Evolutionary conservation across 2,329 filamentous ascomycete species (phyloP), one percentile per base, ranked within the genome.

Genomic region (Orbilia javanica): DNA sequence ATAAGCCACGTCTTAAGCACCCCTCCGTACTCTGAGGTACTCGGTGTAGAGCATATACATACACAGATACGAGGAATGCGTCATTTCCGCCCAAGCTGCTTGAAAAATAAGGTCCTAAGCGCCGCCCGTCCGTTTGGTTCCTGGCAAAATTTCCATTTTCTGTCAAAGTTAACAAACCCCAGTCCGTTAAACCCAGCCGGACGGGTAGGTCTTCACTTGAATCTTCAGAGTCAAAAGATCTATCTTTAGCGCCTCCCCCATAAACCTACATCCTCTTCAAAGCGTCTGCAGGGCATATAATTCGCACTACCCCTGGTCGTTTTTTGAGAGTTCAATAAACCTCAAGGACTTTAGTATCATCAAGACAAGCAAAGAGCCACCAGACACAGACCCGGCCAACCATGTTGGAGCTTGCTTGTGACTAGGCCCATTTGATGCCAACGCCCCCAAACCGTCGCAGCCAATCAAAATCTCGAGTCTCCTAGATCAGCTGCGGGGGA

Each of bases 341-440:
- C 55, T 60, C 31, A 25, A 42, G 55, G 20, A 42, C 34, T 60
- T n/a, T 42, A 60, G 55, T 60, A 60, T 60, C 55, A 27, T 60
- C 55, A 11, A 60, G 55, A 60, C 55, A 60, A 60, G 55, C 55
- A 60, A 60, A 60, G 34, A 42, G 34, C 31, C 52, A 60, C 55
- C 55, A 29, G 34, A 72, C 57, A 55, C 62, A 57, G 34, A 72
- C 57, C 67, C 62, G 68, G 52, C 68, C 68, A 67, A 73, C 69
- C 69, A 74, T 74, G 63, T 63, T 65, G 55, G 60, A 62, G 42
- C 55, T 60, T 73, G 66, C 63, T 53, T 71, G 66, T 70, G 73
- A 77, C 67, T 71, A 77, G 53, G 27, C 73, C 73, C 44, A 77
- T 68, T 71, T 71, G 66, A 71, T 71, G 42, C 60, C 70, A 77